These are phyloP conservation scores for Deakozyma indianensis DNA, from an alignment of 805 yeast genomes.

Conservation along the genomic window DNA sequence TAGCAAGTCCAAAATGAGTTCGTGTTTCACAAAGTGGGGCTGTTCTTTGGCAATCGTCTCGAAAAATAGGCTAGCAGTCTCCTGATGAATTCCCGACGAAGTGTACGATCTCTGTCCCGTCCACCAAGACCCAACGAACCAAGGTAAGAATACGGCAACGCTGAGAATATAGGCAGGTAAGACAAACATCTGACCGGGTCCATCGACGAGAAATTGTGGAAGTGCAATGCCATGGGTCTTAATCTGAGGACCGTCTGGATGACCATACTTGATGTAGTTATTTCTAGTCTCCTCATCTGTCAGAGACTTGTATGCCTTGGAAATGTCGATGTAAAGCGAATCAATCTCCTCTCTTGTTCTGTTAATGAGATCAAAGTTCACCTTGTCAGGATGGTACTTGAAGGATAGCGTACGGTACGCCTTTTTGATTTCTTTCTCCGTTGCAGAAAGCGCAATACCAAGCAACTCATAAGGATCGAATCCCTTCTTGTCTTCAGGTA, in stretches of 20 bases:
- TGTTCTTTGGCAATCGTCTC: slow-evolving; percentile 55
- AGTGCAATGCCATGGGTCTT: slow-evolving; percentile 86
- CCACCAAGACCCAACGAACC: slow-evolving; percentile 86
- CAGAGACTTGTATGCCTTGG: slow-evolving; percentile 86
- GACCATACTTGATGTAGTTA: slow-evolving; percentile 78
- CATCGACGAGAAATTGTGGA: slow-evolving; percentile 82
- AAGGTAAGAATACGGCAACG: slow-evolving; percentile 70
- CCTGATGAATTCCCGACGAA: slow-evolving; percentile 65
- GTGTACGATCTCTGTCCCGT: slow-evolving; percentile 62
- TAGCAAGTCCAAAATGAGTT: slow-evolving; percentile 42
- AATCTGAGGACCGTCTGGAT: slow-evolving; percentile 96
- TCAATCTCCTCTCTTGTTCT: slow-evolving; percentile 54
- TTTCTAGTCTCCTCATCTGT: slow-evolving; percentile 80
- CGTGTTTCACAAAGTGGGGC: slow-evolving; percentile 36
- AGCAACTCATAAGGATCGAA: slow-evolving; percentile 90
- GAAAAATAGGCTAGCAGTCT: slow-evolving; percentile 69
- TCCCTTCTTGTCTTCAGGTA: slow-evolving; percentile 18
- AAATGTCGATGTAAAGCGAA: slow-evolving; percentile 62
- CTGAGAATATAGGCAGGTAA: slow-evolving; percentile 52
- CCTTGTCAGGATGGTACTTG: slow-evolving; percentile 88
- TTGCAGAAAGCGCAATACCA: slow-evolving; percentile 52
- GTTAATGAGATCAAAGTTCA: slow-evolving; percentile 37
- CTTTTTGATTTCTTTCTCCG: slow-evolving; percentile 65
- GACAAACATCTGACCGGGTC: slow-evolving; percentile 53
- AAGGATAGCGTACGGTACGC: slow-evolving; percentile 78